Evolutionary conservation across 1,284 basidiomycete species (phyloP).

Genomic region (Naganishia sp.): DNA sequence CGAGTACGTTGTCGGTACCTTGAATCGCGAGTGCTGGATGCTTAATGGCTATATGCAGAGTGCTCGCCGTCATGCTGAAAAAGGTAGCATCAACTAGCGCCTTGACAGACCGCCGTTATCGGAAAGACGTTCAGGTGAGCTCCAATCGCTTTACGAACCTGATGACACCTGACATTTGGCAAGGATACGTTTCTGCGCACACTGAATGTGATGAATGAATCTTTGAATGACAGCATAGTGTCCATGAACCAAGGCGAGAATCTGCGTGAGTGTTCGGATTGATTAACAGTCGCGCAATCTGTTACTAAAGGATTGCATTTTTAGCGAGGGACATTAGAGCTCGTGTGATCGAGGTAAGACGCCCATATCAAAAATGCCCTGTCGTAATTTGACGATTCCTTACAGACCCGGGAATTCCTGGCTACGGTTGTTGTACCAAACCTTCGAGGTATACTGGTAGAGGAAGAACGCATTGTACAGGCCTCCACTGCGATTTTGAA

Average conservation of each 20-base stretch:
- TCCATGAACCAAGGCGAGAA: slow-evolving; percentile 12
- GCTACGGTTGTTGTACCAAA: slow-evolving; percentile 70
- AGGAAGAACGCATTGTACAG: slow-evolving; percentile 77
- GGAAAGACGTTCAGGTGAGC: slow-evolving; percentile 81
- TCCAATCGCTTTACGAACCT: slow-evolving; percentile 6
- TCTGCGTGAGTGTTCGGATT: slow-evolving; percentile 42
- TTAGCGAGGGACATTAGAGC: slow-evolving; percentile 9
- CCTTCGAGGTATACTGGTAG: slow-evolving; percentile 76
- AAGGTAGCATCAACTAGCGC: slow-evolving; percentile 81
- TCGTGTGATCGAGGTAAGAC: slow-evolving; percentile 12
- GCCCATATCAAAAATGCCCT: background rate
- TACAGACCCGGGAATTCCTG: slow-evolving; percentile 71
- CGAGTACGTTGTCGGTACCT: slow-evolving; percentile 58
- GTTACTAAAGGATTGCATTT: background rate
- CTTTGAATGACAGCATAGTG: background rate
- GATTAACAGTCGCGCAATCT: background rate
- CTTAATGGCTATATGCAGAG: background rate
- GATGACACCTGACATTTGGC: background rate
- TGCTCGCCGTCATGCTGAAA: slow-evolving; percentile 10
- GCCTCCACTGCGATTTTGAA: slow-evolving; percentile 82
- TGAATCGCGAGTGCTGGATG: background rate
- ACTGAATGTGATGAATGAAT: slow-evolving; percentile 70
- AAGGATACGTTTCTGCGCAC: slow-evolving; percentile 83
- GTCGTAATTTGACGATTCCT: background rate
- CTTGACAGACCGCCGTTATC: slow-evolving; percentile 81